Evolutionary conservation across 2,329 filamentous ascomycete genomes (phyloP).

Genomic region (Orbilia ellipsospora): DNA sequence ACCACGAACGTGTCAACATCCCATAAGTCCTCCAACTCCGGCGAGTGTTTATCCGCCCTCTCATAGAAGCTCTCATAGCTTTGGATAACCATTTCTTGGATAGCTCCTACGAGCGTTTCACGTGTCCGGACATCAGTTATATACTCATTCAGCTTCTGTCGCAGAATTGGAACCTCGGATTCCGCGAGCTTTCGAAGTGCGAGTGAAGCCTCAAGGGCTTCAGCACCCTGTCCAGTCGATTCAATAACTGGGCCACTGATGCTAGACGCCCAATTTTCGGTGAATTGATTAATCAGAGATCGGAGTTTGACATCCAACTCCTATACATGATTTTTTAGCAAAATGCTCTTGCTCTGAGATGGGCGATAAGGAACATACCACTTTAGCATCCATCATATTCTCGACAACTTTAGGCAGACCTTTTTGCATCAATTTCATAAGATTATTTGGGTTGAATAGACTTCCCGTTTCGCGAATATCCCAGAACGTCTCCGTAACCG

Average conservation of each 20-base stretch:
- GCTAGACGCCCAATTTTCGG: slow-evolving; percentile 68
- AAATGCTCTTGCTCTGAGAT: not conserved
- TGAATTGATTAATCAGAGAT: slow-evolving; percentile 74
- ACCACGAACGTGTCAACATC: slow-evolving; percentile 73
- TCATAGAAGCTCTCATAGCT: slow-evolving; percentile 75
- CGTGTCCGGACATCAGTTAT: slow-evolving; percentile 73
- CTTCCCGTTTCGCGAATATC: slow-evolving; percentile 73
- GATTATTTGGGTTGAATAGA: slow-evolving; percentile 73
- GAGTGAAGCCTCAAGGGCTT: slow-evolving; percentile 63
- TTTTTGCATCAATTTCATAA: slow-evolving; percentile 70
- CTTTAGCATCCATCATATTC: slow-evolving; percentile 78
- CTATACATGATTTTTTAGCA: slow-evolving; percentile 33
- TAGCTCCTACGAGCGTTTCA: slow-evolving; percentile 74
- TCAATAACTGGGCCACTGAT: slow-evolving; percentile 68
- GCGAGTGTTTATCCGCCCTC: slow-evolving; percentile 58
- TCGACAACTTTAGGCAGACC: slow-evolving; percentile 75
- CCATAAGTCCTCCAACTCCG: slow-evolving; percentile 67
- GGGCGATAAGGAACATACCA: slow-evolving; percentile 60
- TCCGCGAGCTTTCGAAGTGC: slow-evolving; percentile 69
- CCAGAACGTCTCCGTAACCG: slow-evolving; percentile 74
- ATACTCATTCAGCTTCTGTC: slow-evolving; percentile 71
- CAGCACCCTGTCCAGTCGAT: slow-evolving; percentile 60
- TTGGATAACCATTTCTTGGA: slow-evolving; percentile 69
- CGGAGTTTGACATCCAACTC: slow-evolving; percentile 72
- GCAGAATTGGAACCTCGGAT: slow-evolving; percentile 69